Evolutionary conservation across 192 early-diverging fungal genomes (phyloP), one percentile per base, ranked within the genome.

Genomic region (Coemansia reversa): DNA sequence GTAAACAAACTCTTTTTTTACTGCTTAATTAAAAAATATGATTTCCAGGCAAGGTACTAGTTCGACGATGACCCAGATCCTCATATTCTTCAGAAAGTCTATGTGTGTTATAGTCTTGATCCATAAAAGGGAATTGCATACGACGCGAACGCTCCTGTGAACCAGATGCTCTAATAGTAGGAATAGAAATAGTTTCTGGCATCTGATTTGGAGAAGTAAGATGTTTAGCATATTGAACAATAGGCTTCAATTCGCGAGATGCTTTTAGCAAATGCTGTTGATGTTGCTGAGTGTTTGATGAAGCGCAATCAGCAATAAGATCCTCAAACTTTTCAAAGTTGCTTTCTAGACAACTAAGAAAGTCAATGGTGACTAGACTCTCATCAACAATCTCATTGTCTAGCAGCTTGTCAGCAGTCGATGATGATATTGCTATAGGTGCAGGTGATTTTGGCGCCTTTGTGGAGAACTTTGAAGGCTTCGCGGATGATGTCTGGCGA

Each of bases 241-340:
- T 74, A 8, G 77, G 77, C 51, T 80, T 80, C 53, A 80, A 72
- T 68, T 80, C 77, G 12, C 72, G 72, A 39, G 63, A 70, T 8
- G 60, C 70, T 9, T 47, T 63, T 24, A 58, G 57, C n/a, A 74
- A 27, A 12, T 57, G 70, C 51, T 66, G 56, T 0, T 51, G 50
- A 19, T 52, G 19, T 18, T 39, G 24, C 22, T 27, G 22, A 12
- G 33, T 24, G 30, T 33, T n/a, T 28, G 39, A 22, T 35, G 5
- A 30, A 35, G 47, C 9, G 14, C 45, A 29, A 18, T n/a, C 25
- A 19, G 42, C n/a, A 11, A 80, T 66, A 7, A 56, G 51, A 1
- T 54, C 16, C 35, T 80, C 77, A 1, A 80, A 47, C 54, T 80
- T 80, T 53, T 20, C 53, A 52, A 68, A 71, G 65, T 67, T 80